These are phyloP conservation scores for Eucalyptus tenuipes DNA, from an alignment of 345 rosid species.

Conservation along the genomic window DNA sequence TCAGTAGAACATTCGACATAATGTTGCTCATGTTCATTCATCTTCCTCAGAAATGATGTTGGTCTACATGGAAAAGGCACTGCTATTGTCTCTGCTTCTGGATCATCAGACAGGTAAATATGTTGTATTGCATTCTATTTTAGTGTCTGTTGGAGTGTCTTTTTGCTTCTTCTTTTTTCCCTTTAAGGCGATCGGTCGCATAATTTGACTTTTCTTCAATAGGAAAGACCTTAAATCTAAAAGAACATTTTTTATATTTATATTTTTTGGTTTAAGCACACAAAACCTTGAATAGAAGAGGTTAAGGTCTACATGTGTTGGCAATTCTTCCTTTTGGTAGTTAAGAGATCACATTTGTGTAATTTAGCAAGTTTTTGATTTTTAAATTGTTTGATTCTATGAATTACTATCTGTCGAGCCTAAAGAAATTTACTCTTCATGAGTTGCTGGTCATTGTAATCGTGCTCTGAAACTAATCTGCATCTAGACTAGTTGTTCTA, in stretches of 20 bases:
- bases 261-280: background rate
- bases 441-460: too few relatives aligned
- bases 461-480: too few relatives aligned
- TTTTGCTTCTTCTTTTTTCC: background rate
- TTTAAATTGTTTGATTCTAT: background rate
- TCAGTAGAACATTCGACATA: background rate
- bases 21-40: background rate
- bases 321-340: background rate
- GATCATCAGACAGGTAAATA: slow-evolving; percentile 66
- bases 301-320: background rate
- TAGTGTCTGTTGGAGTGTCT: background rate
- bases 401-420: background rate
- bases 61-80: slow-evolving; percentile 53
- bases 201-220: background rate
- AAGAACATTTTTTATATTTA: background rate
- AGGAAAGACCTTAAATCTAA: background rate
- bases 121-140: background rate
- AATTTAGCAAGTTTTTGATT: background rate
- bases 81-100: slow-evolving; percentile 46
- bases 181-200: background rate
- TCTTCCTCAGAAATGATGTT: slow-evolving; percentile 32
- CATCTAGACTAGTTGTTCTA: too few relatives aligned
- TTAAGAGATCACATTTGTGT: background rate
- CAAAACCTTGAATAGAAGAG: background rate
- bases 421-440: too few relatives aligned